A percentile compares a stretch with the other conserved stretches of the same genome.
Conservation (phyloP, 345 rosid species). For the Populus alba region DNA sequence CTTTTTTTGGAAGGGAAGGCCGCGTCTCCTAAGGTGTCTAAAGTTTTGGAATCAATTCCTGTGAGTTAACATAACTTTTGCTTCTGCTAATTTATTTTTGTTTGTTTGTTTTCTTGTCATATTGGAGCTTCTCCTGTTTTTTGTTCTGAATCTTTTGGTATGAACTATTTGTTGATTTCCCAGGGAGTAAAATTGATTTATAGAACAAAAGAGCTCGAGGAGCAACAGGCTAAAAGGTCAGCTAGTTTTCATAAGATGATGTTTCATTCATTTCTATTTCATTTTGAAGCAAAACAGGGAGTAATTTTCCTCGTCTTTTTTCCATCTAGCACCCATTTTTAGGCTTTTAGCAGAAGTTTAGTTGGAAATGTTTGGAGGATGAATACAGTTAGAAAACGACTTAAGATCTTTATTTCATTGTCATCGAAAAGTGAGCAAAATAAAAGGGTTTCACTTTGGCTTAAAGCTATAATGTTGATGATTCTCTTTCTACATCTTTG, state of each 20-base stretch:
- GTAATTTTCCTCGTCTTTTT: neutral
- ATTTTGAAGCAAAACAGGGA: conserved; percentile 11
- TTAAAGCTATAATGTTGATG: neutral
- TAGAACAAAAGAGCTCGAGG: conserved; percentile 33
- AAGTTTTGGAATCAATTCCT: conserved; percentile 68
- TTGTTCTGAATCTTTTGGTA: conserved; percentile 5
- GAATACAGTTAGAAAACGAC: neutral
- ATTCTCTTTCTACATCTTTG: neutral
- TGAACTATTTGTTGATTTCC: conserved; percentile 16
- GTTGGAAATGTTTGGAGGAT: neutral
- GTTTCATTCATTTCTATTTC: conserved; percentile 11
- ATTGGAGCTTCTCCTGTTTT: neutral
- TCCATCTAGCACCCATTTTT: neutral
- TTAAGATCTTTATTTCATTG: too few relatives aligned
- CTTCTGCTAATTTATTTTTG: neutral
- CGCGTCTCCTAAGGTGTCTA: conserved; percentile 65
- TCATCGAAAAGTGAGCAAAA: too few relatives aligned
- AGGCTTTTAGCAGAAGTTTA: neutral
- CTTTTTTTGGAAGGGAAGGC: conserved; percentile 97
- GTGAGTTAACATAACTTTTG: conserved; percentile 42
- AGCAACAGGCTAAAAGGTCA: conserved; percentile 33
- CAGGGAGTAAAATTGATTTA: conserved; percentile 31
- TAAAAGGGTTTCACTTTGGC: neutral
- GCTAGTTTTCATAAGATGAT: neutral
- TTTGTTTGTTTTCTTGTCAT: neutral